Evolutionary conservation across 352 stramenopile genomes (phyloP).

Genomic region (Peronospora belbahrii): DNA sequence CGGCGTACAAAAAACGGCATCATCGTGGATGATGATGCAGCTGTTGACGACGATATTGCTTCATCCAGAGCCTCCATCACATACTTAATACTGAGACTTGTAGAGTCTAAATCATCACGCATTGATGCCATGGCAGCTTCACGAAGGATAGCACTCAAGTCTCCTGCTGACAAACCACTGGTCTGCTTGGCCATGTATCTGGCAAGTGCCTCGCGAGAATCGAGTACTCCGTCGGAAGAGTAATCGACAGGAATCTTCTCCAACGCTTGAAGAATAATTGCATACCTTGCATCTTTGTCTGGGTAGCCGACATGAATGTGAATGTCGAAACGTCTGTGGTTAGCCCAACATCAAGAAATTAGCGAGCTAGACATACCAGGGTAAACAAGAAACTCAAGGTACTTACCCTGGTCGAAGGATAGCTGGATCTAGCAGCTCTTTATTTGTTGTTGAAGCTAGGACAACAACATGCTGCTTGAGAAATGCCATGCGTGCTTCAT

Average conservation of each 20-base stretch:
- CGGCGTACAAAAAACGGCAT: constrained; percentile 17
- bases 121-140: constrained; percentile 74
- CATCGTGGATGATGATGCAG: constrained; percentile 3
- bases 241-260: constrained; percentile 52
- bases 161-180: constrained; percentile 40
- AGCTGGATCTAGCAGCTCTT: constrained; percentile 69
- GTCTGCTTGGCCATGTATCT: constrained; percentile 48
- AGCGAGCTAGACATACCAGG: neutral
- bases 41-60: constrained; percentile 7
- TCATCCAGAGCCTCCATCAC: constrained; percentile 24
- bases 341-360: constrained; percentile 1
- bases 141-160: constrained; percentile 57
- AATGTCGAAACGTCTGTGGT: constrained; percentile 66
- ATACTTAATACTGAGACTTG: constrained; percentile 33
- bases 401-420: constrained; percentile 80
- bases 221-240: constrained; percentile 21
- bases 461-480: constrained; percentile 82
- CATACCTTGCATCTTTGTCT: constrained; percentile 37
- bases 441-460: constrained; percentile 70
- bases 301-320: constrained; percentile 65
- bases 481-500: constrained; percentile 46
- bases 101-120: constrained; percentile 43
- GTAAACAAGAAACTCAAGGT: neutral
- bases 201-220: constrained; percentile 31
- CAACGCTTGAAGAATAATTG: constrained; percentile 47